These are phyloP conservation scores for Coix lacrymajobi DNA, from an alignment of 176 grass and related monocot species.

Conservation along the genomic window DNA sequence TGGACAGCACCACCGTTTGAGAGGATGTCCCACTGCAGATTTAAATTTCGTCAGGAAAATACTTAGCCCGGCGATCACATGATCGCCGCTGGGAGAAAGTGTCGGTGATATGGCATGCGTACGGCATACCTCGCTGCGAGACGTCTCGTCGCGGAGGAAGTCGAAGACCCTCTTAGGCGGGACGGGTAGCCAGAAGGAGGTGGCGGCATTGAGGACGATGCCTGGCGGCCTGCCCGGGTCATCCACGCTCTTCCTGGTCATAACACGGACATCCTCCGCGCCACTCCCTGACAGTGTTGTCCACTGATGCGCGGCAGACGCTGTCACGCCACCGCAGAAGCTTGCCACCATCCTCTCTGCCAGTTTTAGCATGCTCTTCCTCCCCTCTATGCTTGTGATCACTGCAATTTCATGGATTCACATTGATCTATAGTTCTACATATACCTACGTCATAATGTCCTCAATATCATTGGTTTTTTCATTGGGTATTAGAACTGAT, in stretches of 20 bases:
- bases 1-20: slow-evolving; percentile 85
- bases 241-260: slow-evolving; percentile 89
- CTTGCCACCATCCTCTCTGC: slow-evolving; percentile 95
- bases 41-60: not conserved
- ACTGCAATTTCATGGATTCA: slow-evolving; percentile 30
- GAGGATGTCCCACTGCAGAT: slow-evolving; percentile 83
- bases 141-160: slow-evolving; percentile 84
- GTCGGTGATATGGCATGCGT: not conserved
- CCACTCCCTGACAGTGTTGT: slow-evolving; percentile 85
- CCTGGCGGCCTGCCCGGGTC: slow-evolving; percentile 81
- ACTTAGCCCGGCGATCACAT: not conserved
- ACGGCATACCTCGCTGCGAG: slow-evolving; percentile 55
- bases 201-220: slow-evolving; percentile 91
- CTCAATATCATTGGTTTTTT: not conserved
- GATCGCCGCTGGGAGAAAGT: not conserved
- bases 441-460: not conserved
- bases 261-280: slow-evolving; percentile 78
- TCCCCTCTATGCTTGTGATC: slow-evolving; percentile 78
- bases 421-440: not conserved
- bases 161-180: slow-evolving; percentile 67
- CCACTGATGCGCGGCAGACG: slow-evolving; percentile 83
- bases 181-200: slow-evolving; percentile 89
- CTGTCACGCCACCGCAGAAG: slow-evolving; percentile 86
- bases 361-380: slow-evolving; percentile 94
- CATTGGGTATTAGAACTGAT: not conserved